These are phyloP conservation scores for Phlyctochytrium arcticum DNA, from an alignment of 192 early-diverging fungal genomes.

Conservation along the genomic window DNA sequence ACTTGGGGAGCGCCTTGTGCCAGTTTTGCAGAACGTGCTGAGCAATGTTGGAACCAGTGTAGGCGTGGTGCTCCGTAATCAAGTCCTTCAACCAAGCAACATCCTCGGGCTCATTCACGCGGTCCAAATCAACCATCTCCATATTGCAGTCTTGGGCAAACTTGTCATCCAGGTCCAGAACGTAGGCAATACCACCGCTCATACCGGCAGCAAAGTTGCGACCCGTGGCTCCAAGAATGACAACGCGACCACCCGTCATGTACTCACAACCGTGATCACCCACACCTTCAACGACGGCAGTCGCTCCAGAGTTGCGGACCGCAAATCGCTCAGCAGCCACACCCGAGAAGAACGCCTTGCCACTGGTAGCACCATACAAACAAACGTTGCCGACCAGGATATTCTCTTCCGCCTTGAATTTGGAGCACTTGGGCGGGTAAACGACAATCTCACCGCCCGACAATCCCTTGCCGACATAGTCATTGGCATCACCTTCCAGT, in stretches of 20 bases:
- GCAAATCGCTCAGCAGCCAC: constrained; percentile 96
- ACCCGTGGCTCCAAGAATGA: constrained; percentile 84
- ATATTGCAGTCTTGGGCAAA: constrained; percentile 77
- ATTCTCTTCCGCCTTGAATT: constrained; percentile 82
- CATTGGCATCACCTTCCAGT: constrained; percentile 97
- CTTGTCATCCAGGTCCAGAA: constrained; percentile 64
- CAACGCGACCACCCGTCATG: constrained; percentile 95
- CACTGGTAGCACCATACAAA: constrained; percentile 93
- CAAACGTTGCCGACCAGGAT: constrained; percentile 97
- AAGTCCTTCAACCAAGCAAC: constrained; percentile 66
- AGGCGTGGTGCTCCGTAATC: constrained; percentile 75
- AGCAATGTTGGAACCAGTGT: constrained; percentile 79
- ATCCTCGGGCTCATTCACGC: constrained; percentile 73
- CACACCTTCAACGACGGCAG: constrained; percentile 90
- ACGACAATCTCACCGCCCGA: constrained; percentile 88
- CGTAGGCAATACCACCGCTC: constrained; percentile 95
- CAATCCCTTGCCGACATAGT: constrained; percentile 98
- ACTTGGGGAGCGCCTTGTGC: constrained; percentile 64
- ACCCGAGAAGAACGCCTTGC: constrained; percentile 87
- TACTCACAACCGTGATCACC: constrained; percentile 99
- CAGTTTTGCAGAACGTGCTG: constrained; percentile 67
- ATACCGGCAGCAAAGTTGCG: constrained; percentile 99
- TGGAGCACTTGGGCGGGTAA: constrained; percentile 78
- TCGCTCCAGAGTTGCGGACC: constrained; percentile 97
- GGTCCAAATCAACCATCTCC: constrained; percentile 88